Evolutionary conservation across 164 flowering plant species (phyloP).

Genomic region (Vitis vinifera): ASM3070453v1 NC_081808.1:19875001-19875500

Average conservation of each 20-base stretch:
- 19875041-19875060: no score
- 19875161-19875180: conserved; percentile 8
- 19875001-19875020: conserved; percentile 7
- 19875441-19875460: no score
- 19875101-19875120: conserved; percentile 2
- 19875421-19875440: no score
- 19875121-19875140: not conserved
- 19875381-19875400: no score
- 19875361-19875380: conserved; percentile 14
- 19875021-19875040: conserved; percentile 1
- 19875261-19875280: conserved; percentile 10
- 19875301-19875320: not conserved
- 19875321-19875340: not conserved
- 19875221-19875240: conserved; percentile 13
- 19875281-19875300: conserved; percentile 15
- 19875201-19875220: conserved; percentile 2
- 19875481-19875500: no score
- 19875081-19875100: not conserved
- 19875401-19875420: no score
- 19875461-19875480: no score
- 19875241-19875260: not conserved
- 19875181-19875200: not conserved
- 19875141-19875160: not conserved
- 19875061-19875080: conserved; percentile 2
- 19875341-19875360: not conserved